Conservation (phyloP, 208 protist genomes). For the Leptomonas pyrrhocoris region DNA sequence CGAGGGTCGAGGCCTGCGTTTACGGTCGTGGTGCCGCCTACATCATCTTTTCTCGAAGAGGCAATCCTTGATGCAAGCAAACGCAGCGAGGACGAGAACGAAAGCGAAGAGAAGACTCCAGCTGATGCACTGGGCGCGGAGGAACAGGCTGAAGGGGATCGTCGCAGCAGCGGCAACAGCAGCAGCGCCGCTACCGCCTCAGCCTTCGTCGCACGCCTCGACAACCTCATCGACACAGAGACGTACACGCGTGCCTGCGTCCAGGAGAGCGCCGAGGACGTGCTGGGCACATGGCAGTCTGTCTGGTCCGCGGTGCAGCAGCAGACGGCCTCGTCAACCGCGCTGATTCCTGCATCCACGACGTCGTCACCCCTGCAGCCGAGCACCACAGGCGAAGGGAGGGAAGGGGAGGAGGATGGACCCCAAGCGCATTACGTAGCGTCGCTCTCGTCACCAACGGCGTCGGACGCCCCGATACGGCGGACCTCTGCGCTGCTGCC, state of each 20-base stretch:
- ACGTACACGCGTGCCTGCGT: slow-evolving; percentile 18
- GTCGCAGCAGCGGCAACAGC: not conserved
- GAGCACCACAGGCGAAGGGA: not conserved
- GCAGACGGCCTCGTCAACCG: not conserved
- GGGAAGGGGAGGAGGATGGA: not conserved
- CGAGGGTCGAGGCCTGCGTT: not conserved
- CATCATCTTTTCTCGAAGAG: slow-evolving; percentile 2
- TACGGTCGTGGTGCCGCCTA: slow-evolving; percentile 4
- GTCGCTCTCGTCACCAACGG: not conserved
- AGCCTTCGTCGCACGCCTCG: not conserved
- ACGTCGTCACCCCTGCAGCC: not conserved
- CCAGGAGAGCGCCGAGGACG: slow-evolving; percentile 11
- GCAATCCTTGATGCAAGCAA: not conserved
- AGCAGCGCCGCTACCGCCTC: not conserved
- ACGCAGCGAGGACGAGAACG: not conserved
- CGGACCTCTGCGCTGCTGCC: not conserved
- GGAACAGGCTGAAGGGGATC: not conserved
- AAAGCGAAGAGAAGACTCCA: not conserved
- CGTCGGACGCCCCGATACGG: not conserved
- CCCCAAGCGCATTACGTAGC: not conserved
- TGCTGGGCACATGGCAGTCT: slow-evolving; percentile 17
- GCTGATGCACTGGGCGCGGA: not conserved
- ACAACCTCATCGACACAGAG: slow-evolving; percentile 13
- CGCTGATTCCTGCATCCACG: not conserved
- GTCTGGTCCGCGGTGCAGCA: slow-evolving; percentile 21